Base-by-base conservation (phyloP, 331 rosid species). In the Acacia pycnantha region DNA sequence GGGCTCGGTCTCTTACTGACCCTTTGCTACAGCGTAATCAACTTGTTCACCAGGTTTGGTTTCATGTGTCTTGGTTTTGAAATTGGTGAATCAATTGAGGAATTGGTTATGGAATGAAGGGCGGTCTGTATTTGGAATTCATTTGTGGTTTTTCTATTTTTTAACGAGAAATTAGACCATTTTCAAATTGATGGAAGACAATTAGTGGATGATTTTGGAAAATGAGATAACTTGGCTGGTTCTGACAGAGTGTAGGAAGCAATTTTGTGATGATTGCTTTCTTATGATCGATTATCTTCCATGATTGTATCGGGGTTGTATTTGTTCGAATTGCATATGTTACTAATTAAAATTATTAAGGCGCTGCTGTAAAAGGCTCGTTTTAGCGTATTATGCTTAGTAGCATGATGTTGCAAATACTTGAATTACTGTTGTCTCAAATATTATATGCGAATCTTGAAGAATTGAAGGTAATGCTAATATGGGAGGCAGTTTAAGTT, bases 21-120 rank as follows among this genome's bases (percentile, higher is more conserved):
- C 76, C 76, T 44, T 46, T 71, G 76, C 76, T 71, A 29, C 76
- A 71, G 13, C 76, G 58, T 71, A 37, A 71, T 71, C 76, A 71
- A 46, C 37, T 71, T 26, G 76, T 26, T 46, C 56, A 71, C 8
- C 58, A 71, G 76, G 76, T 71, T 46, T 46, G 33, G 8, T 71
- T 70, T 44, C 76, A 8, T 46, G 2, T 71, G 31, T 43, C n/a
- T 66, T 43, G 51, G 31, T 11, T 70, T 22, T 22, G 5, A 22
- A 43, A 70, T 70, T 22, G 35, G 9, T 70, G 74, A 70, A 70
- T 70, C 16, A 3, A 18, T 43, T 22, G 33, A 40, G 33, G 53
- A 8, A 21, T 40, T 22, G 35, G 31, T 22, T 22, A n/a, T 70
- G 16, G 8, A 5, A 40, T 37, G 43, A 64, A 31, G 22, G 73